Base-by-base conservation (phyloP, 225 moss, liverwort and hornwort genomes). In the Rhytidiadelphus loreus region DNA sequence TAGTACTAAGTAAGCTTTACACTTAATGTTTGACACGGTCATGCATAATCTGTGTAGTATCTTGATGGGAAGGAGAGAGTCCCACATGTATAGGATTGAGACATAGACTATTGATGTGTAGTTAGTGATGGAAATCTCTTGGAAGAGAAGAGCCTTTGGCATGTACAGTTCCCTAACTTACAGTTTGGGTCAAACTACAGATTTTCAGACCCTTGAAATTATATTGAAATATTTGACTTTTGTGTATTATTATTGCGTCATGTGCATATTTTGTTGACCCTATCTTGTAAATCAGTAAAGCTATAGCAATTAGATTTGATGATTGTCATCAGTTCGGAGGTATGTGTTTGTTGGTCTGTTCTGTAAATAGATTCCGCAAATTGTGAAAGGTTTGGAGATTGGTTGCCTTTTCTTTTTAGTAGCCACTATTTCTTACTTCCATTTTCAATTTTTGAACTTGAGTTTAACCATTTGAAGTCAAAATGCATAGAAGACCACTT, bases 1-100 rank as follows among this genome's bases (percentile, higher is more conserved):
- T 90, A 86, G 88, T 41, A 29, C 55, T 9, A 30, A 37, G 83
- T 89, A 92, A 89, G 92, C 77, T 84, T 90, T 41, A 74, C 64
- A 43, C 57, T 62, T 77, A 25, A 87, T 57, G 75, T 86, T 77
- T 85, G 33, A 76, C 55, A 5, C 19, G 44, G 43, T 75, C 41
- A 83, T 87, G 77, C 62, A 75, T 58, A 69, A 33, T 18, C 6
- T 57, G 32, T 68, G 74, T 70, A 58, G 66, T 32, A 48, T 55
- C 14, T 50, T 43, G 37, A 46, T 66, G 53, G 7, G 62, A 56
- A 39, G 73, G 43, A 76, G 30, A 59, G 43, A 76, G 86, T 86
- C 77, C 57, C 77, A 63, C 59, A 32, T 85, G 55, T 44, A 18
- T 83, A 30, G 37, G 63, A 81, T 82, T 58, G 18, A 68, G 63